Evolutionary conservation across 306 rosid species (phyloP).

Genomic region (Leucaena leucocephala): DNA sequence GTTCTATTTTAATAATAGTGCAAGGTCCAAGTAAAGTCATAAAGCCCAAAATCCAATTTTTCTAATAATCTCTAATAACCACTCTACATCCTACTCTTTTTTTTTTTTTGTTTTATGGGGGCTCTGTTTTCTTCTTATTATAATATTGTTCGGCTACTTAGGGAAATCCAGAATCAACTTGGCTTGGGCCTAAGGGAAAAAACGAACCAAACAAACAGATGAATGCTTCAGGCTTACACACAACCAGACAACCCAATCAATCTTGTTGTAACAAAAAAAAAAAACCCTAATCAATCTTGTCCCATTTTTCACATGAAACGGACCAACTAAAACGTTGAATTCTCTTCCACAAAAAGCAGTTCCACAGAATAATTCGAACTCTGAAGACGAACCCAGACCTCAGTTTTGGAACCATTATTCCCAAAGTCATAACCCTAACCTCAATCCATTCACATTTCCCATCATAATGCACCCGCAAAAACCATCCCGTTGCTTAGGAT

Average conservation of each 20-base stretch:
- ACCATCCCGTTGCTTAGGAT: neutral
- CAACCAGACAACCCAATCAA: neutral
- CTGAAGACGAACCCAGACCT: neutral
- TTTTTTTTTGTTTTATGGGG: too few relatives aligned
- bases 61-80: too few relatives aligned
- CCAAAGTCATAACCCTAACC: neutral
- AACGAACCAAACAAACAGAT: neutral
- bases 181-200: neutral
- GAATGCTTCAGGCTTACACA: neutral
- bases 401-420: neutral
- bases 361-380: neutral
- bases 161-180: constrained; percentile 2
- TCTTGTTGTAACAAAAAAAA: too few relatives aligned
- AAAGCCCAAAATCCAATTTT: too few relatives aligned
- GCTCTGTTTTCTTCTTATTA: neutral
- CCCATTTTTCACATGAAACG: neutral
- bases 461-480: neutral
- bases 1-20: too few relatives aligned
- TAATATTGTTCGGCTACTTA: neutral
- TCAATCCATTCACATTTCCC: neutral
- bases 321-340: neutral
- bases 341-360: neutral
- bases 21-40: too few relatives aligned
- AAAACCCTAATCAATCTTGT: neutral
- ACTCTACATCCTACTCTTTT: too few relatives aligned